Evolutionary conservation across 140 eudicot genomes (phyloP).

Genomic region (Ambrosia hybrid): DNA sequence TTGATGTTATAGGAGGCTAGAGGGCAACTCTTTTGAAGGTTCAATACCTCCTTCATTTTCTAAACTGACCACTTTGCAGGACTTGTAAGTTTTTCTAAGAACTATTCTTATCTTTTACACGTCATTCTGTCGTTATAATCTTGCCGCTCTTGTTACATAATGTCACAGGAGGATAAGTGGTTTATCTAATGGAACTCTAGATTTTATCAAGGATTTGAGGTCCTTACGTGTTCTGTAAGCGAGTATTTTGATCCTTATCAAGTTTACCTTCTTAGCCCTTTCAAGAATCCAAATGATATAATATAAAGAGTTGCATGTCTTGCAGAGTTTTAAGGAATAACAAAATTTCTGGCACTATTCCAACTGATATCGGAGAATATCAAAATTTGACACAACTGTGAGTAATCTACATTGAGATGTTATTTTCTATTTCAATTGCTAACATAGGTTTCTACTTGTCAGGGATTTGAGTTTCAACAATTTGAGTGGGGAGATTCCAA

Average conservation of each 20-base stretch:
- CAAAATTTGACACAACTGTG: slow-evolving; percentile 52
- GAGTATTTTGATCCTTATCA: neutral
- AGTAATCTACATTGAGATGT: slow-evolving; percentile 30
- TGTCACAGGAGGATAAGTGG: slow-evolving; percentile 73
- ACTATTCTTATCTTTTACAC: neutral
- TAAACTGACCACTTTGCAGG: slow-evolving; percentile 46
- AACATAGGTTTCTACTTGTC: slow-evolving; percentile 19
- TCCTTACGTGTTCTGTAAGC: slow-evolving; percentile 56
- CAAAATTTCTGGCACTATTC: slow-evolving; percentile 69
- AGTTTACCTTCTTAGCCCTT: neutral
- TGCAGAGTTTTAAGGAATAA: slow-evolving; percentile 63
- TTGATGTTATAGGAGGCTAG: slow-evolving; percentile 55
- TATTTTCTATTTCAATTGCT: neutral
- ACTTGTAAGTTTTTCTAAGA: slow-evolving; percentile 47
- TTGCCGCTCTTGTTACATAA: neutral
- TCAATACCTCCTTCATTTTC: slow-evolving; percentile 68
- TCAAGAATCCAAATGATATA: no score
- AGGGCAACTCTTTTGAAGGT: slow-evolving; percentile 79
- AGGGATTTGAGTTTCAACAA: slow-evolving; percentile 93
- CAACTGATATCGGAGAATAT: slow-evolving; percentile 48
- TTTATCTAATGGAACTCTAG: slow-evolving; percentile 70
- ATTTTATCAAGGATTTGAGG: slow-evolving; percentile 51
- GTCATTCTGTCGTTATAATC: slow-evolving; percentile 12
- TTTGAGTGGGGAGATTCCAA: slow-evolving; percentile 63
- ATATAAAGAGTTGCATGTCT: slow-evolving; percentile 4